These are phyloP conservation scores for Coemansia aciculifera DNA, from an alignment of 192 early-diverging fungal genomes.

Conservation along the genomic window DNA sequence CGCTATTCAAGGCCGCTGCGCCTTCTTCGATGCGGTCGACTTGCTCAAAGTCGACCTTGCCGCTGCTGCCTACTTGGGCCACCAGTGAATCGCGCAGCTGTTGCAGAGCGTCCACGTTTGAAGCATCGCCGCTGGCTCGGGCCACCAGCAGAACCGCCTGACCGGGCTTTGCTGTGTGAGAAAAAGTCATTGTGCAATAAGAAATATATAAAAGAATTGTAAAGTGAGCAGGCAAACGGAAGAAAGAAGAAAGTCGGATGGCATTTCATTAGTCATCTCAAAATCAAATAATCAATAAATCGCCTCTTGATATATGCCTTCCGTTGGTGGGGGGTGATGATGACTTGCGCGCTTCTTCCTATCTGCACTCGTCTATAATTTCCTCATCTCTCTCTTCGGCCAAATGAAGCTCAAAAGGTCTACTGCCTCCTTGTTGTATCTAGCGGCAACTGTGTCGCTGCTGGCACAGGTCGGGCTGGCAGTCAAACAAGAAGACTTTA, in stretches of 20 bases:
- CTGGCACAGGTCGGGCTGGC: constrained; percentile 38
- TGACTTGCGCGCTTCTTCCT: background rate
- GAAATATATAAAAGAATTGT: background rate
- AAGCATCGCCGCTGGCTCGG: constrained; percentile 28
- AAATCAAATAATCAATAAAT: background rate
- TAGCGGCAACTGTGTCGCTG: constrained; percentile 21
- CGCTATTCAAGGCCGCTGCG: constrained; percentile 57
- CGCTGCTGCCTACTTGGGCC: constrained; percentile 58
- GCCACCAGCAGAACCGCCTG: constrained; percentile 44
- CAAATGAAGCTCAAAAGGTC: constrained; percentile 16
- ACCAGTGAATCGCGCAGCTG: constrained; percentile 53
- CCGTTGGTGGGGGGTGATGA: background rate
- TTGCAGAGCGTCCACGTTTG: constrained; percentile 39
- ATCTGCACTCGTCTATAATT: background rate
- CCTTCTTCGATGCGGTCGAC: constrained; percentile 70
- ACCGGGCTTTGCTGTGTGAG: constrained; percentile 24
- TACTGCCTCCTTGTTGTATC: constrained; percentile 19
- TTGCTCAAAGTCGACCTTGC: constrained; percentile 80
- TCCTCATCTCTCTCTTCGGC: background rate
- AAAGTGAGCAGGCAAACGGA: background rate
- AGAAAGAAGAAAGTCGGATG: background rate
- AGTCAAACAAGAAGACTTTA: constrained; percentile 86
- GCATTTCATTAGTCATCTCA: background rate
- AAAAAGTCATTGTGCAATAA: constrained; percentile 5
- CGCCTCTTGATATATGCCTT: too few relatives aligned